Base-by-base conservation (phyloP, 805 yeast species). In the Komagataella pastoris region DNA sequence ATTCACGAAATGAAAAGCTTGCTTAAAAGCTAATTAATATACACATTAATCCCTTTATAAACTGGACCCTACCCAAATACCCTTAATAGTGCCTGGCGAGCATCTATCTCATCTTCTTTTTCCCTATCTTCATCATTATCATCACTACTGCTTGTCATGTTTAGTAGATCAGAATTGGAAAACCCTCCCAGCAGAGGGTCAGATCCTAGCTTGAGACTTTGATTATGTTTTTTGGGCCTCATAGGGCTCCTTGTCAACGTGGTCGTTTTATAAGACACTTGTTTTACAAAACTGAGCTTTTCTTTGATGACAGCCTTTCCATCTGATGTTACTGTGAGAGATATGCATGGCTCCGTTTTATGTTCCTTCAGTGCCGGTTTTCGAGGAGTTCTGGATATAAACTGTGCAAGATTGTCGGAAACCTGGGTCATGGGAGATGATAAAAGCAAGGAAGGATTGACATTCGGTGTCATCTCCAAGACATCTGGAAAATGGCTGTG, bases 371-470 rank as follows among this genome's bases (percentile, higher is more conserved):
- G 12, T 8, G 40, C 14, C n/a, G 40, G 14, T 30, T 30, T 30
- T 2, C 40, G 40, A 10, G 40, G 40, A 30, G 40, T 30, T 30
- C 40, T 30, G 14, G 40, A 30, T 30, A 30, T 30, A 5, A 30
- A 14, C 12, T 30, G 12, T 10, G 40, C 40, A 30, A 30, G 40
- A 30, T 8, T 30, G 14, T 30, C 40, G 40, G 40, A 21, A 21
- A 21, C 40, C 14, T 30, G 40, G 8, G 12, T 30, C 45, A 48
- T 50, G 7, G 54, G 54, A 6, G 52, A 52, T 8, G 52, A 47
- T 19, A 52, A 47, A 6, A 51, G 50, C 48, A 51, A 18, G 21
- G 53, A 48, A 19, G 53, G 53, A 18, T 48, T 43, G 36, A 51
- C 53, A 23, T 51, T 47, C 46, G 46, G 18, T 7, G 21, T 46